A percentile compares a stretch with the other conserved stretches of the same genome.
Conservation (phyloP, 2,329 filamentous ascomycete species). For the Diaporthe eres region DNA sequence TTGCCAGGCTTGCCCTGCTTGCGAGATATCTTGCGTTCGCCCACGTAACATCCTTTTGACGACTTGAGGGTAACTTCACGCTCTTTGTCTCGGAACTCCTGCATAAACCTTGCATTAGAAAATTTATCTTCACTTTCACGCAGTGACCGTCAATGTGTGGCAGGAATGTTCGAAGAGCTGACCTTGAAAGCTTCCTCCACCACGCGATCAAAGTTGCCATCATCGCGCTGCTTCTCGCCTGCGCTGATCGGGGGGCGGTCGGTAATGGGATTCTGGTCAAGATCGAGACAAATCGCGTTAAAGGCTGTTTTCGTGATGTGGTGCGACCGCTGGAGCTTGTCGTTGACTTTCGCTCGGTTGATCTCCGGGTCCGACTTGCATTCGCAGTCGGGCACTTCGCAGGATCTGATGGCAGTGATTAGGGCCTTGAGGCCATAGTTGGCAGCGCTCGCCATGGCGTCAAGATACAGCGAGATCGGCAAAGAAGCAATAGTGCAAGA, state of each 20-base stretch:
- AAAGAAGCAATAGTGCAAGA: neutral
- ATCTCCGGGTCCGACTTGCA: neutral
- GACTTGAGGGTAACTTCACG: neutral
- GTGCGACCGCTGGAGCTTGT: neutral
- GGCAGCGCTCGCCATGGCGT: neutral
- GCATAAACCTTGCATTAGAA: neutral
- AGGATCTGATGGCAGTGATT: neutral
- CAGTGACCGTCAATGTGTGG: too few species aligned
- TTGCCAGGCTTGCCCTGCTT: neutral
- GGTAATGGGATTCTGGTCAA: neutral
- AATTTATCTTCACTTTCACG: too few species aligned
- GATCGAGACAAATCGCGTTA: neutral
- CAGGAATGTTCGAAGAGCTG: neutral
- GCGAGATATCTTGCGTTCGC: too few species aligned
- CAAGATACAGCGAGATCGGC: neutral
- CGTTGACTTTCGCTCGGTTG: neutral
- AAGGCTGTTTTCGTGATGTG: neutral
- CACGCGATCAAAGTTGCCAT: neutral
- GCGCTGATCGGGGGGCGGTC: neutral
- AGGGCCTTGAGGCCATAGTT: conserved; percentile 6
- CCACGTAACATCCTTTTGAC: neutral
- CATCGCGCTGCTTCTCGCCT: neutral
- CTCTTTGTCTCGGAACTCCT: neutral
- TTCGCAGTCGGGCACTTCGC: neutral
- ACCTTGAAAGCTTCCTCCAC: conserved; percentile 14